These are phyloP conservation scores for Lentinula raphanica DNA, from an alignment of 768 basidiomycete species.

Conservation along the genomic window DNA sequence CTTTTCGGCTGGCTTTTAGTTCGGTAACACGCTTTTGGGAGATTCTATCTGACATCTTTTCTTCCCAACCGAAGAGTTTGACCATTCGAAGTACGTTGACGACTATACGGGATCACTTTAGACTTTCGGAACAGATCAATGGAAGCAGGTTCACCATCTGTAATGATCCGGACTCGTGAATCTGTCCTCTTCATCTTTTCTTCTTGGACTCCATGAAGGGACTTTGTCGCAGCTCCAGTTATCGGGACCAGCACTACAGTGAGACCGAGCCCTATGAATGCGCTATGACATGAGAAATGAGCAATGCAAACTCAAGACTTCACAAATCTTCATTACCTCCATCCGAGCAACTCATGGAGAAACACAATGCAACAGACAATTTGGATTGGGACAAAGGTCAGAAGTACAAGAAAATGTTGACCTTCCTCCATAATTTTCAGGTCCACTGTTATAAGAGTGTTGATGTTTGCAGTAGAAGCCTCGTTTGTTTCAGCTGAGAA, in stretches of 20 bases:
- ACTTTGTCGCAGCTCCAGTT: conserved; percentile 34
- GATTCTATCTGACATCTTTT: conserved; percentile 47
- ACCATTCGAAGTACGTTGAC: conserved; percentile 60
- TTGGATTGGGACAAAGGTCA: not conserved
- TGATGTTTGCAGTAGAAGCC: conserved; percentile 45
- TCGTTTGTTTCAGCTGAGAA: conserved; percentile 25
- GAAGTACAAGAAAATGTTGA: not conserved
- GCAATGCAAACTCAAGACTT: not conserved
- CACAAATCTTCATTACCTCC: not conserved
- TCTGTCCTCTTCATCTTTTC: conserved; percentile 40
- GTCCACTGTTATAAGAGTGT: conserved; percentile 55
- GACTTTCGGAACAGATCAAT: conserved; percentile 21
- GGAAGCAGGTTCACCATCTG: conserved; percentile 25
- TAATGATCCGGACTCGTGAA: conserved; percentile 36
- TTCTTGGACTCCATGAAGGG: conserved; percentile 26
- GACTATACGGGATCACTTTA: conserved; percentile 26
- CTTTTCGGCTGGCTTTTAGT: conserved; percentile 47
- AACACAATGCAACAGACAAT: conserved; percentile 1
- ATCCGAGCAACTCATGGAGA: conserved; percentile 2
- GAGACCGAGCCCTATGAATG: conserved; percentile 37
- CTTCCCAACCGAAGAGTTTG: conserved; percentile 68
- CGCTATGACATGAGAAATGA: conserved; percentile 14
- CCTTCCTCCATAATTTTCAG: conserved; percentile 9
- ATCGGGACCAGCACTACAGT: conserved; percentile 36
- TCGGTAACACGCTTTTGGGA: conserved; percentile 57